Percentiles rank a stretch among this genome's conserved stretches.
Conservation (phyloP, 2,329 filamentous ascomycete species). For the Fusarium camptoceras region DNA sequence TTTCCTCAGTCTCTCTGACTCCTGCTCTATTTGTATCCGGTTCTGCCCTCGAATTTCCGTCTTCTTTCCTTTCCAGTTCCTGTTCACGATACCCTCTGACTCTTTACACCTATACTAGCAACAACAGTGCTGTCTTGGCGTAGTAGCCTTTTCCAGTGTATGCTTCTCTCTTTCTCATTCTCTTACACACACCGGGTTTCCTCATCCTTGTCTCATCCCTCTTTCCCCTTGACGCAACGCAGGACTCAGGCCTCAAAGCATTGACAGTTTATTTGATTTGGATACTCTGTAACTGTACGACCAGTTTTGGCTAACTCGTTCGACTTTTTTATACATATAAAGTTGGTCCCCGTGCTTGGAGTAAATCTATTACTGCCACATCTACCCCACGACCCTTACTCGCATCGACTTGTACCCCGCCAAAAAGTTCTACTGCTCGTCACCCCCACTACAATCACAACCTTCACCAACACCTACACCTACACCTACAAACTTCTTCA, state of each 20-base stretch:
- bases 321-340: slow-evolving; percentile 39
- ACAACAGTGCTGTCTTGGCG: slow-evolving; percentile 18
- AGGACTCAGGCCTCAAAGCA: slow-evolving; percentile 32
- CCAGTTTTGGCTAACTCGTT: slow-evolving; percentile 42
- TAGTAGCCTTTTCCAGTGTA: slow-evolving; percentile 15
- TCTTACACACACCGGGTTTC: slow-evolving; percentile 28
- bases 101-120: slow-evolving; percentile 4
- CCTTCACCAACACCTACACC: slow-evolving; percentile 31
- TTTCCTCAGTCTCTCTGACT: neutral
- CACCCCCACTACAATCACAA: slow-evolving; percentile 31
- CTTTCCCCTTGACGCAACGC: slow-evolving; percentile 29
- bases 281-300: slow-evolving; percentile 17
- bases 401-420: slow-evolving; percentile 42
- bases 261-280: slow-evolving; percentile 25
- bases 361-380: slow-evolving; percentile 39
- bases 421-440: slow-evolving; percentile 42
- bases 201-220: slow-evolving; percentile 37
- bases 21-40: slow-evolving; percentile 26
- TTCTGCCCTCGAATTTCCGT: slow-evolving; percentile 8
- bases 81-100: slow-evolving; percentile 30
- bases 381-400: slow-evolving; percentile 46
- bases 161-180: slow-evolving; percentile 22
- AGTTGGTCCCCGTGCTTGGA: slow-evolving; percentile 34
- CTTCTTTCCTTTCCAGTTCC: neutral
- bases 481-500: slow-evolving; percentile 5